phyloP scores from a whole-genome alignment of 352 stramenopile species.

The Vaucheria bursata region DNA sequence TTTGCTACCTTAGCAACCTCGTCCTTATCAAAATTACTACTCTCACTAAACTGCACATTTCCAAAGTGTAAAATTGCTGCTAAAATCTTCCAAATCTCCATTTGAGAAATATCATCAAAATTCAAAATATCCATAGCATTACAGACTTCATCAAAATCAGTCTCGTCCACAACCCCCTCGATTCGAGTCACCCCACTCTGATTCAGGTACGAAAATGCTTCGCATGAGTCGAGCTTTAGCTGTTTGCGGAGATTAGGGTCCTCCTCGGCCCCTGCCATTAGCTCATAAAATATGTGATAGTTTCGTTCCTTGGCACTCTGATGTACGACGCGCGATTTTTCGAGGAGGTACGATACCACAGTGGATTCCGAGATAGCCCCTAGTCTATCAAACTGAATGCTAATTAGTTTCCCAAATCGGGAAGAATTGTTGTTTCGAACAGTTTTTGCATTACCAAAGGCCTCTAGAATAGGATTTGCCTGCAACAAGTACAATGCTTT shows the following conservation, averaged over 20 bases:
- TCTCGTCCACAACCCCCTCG: conserved; percentile 82
- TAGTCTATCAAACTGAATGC: conserved; percentile 77
- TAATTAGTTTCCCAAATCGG: conserved; percentile 87
- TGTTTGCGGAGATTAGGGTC: conserved; percentile 16
- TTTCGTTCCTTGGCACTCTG: conserved; percentile 76
- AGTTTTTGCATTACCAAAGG: conserved; percentile 78
- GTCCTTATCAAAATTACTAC: conserved; percentile 37
- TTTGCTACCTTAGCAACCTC: conserved; percentile 40
- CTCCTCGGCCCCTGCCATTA: conserved; percentile 59
- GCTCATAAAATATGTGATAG: conserved; percentile 90
- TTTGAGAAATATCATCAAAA: conserved; percentile 51
- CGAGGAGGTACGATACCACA: conserved; percentile 70
- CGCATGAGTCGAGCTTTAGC: conserved; percentile 62
- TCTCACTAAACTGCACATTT: conserved; percentile 51
- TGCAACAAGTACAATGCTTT: no score
- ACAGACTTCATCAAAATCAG: conserved; percentile 52
- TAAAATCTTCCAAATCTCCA: conserved; percentile 39
- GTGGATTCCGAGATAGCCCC: conserved; percentile 60
- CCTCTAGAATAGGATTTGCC: conserved; percentile 85
- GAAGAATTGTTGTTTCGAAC: conserved; percentile 85
- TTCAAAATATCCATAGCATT: conserved; percentile 81
- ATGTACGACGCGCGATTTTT: conserved; percentile 75
- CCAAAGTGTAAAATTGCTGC: conserved; percentile 55
- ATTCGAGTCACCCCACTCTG: conserved; percentile 80
- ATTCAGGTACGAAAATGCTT: conserved; percentile 83